A percentile compares a stretch with the other conserved stretches of the same genome.
Evolutionary conservation across 139 green algal species (phyloP).

Genomic region (Chlamydomonas eustigma): DNA sequence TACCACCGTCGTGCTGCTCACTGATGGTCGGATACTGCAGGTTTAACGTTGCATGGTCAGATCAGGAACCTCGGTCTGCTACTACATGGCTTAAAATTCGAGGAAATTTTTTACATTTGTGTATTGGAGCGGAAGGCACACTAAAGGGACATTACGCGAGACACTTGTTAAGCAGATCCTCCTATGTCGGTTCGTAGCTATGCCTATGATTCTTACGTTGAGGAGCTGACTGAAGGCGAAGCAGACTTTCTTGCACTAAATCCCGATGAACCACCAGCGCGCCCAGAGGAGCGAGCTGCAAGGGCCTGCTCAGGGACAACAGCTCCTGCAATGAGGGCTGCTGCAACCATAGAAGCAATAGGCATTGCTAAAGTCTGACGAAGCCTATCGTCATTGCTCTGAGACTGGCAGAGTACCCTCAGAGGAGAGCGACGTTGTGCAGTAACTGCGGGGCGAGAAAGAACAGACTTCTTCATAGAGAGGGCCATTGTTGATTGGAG

Average conservation of each 20-base stretch:
- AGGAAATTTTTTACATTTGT: too few relatives aligned
- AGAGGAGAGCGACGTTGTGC: not conserved
- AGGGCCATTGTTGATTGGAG: not conserved
- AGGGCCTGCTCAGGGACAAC: conserved; percentile 28
- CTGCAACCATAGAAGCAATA: conserved; percentile 25
- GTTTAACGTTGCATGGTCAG: too few relatives aligned
- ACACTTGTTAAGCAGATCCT: not conserved
- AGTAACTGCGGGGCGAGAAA: not conserved
- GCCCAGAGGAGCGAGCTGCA: conserved; percentile 25
- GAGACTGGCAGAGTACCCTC: not conserved
- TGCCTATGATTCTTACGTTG: not conserved
- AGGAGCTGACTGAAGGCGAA: not conserved
- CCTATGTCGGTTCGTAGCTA: not conserved
- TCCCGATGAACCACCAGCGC: conserved; percentile 28
- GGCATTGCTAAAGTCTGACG: conserved; percentile 13
- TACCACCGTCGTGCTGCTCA: not conserved
- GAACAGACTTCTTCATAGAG: not conserved
- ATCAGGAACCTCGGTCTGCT: too few relatives aligned
- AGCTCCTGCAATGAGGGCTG: conserved; percentile 26
- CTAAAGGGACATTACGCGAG: not conserved
- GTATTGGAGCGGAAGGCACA: not conserved
- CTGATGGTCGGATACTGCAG: not conserved
- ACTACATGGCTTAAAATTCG: too few relatives aligned
- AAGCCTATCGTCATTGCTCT: not conserved
- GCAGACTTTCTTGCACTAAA: conserved; percentile 16